Base-by-base conservation (phyloP, 352 stramenopile genomes). In the Phytophthora pisi region DNA sequence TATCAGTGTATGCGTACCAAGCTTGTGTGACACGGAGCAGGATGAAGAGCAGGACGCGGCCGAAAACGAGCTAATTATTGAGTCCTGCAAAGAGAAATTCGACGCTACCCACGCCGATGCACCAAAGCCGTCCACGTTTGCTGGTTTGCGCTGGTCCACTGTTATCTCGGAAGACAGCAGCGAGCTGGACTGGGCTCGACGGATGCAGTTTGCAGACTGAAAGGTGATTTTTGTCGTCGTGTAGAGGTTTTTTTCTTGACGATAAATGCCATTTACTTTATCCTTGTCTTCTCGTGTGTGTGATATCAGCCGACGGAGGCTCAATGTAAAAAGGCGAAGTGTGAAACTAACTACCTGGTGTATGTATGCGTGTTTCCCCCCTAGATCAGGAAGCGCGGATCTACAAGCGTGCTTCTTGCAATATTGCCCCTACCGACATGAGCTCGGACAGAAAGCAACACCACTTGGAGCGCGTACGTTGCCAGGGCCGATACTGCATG, bases 151-250 rank as follows among this genome's bases (percentile, higher is more conserved):
- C 23, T 96, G 88, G 88, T 81, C 85, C 23, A 89, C 84, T 0
- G 82, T 93, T 36, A 83, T 96, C 28, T 90, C 85, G 2, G 88
- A 95, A 55, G 88, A 95, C 62, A 95, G 85, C 66, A 92, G 85
- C 54, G 88, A 96, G 56, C 66, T 96, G 49, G 84, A 89, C n/a
- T 96, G 86, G 86, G 78, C 83, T 50, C 72, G 82, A 34, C 78
- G 72, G 52, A 81, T 95, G 77, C 71, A 92, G 59, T 84, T 95
- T 34, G 61, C 69, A 51, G 54, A 73, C 54, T 75, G 40, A 77
- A 34, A 52, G 28, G 36, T 62, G 20, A 50, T 63, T 68, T 59
- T 45, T 65, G 49, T 56, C 52, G 26, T 58, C 30, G 28, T 51
- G 18, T 51, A 66, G 57, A 72, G 24, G 46, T 7, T 46, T 42